Evolutionary conservation across 2,329 filamentous ascomycete species (phyloP), one percentile per base, ranked within the genome.

Genomic region (Diaporthe destruens): DNA sequence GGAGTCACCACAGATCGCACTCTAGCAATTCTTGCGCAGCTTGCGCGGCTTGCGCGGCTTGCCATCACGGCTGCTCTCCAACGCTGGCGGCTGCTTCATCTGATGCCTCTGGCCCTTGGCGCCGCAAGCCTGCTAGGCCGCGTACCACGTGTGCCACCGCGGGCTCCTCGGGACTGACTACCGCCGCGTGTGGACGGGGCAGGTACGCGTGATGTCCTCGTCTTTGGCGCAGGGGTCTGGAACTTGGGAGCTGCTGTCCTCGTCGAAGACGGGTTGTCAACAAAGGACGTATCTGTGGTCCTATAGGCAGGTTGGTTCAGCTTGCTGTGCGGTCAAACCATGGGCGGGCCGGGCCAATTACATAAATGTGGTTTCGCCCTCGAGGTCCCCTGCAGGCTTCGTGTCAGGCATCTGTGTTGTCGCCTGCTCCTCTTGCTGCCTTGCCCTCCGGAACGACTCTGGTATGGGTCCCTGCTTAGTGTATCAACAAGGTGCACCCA

Each of bases 221-320:
- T 67, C 61, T 80, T 73, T 29, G 72, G 69, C 14, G 69, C 84
- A 8, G 86, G 80, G 8, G 82, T 84, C 36, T 82, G 80, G 75
- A 85, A 85, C 74, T 84, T 87, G 9, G 84, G 80, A 6, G 83
- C 83, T 34, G 86, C 80, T 77, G 85, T 90, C 32, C 86, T 86
- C 18, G 87, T 83, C n/a, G 84, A 84, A 2, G 88, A 82, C 9
- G 95, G 95, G 77, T 98, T 94, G 44, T 98, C 94, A 71, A 98
- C 90, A 79, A 98, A 98, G 1, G 94, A 94, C 7, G 93, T 97
- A 79, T 98, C 95, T 14, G 94, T 97, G 32, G 95, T 98, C 87
- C 93, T 96, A 76, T 6, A 71, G 29, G 59, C 55, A 53, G 75
- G 75, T 71, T 74, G 78, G 76, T 78, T 74, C 63, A 75, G 73